A percentile compares a stretch with the other conserved stretches of the same genome.
phyloP scores from a whole-genome alignment of 257 asterid species.

The Scutellaria barbata region DNA sequence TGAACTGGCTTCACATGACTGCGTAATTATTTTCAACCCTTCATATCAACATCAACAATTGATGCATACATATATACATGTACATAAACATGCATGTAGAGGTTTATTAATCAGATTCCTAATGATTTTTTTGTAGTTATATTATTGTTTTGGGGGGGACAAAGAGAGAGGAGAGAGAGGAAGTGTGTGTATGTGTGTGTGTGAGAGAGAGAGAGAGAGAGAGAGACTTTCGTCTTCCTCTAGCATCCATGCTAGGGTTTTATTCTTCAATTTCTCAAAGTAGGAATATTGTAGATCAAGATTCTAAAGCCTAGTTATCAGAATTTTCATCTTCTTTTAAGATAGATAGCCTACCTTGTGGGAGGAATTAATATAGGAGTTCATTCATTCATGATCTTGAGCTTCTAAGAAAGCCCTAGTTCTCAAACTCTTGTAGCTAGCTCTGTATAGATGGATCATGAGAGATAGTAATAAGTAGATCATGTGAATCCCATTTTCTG shows the following conservation, averaged over 20 bases:
- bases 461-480: not conserved
- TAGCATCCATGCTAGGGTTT: constrained; percentile 61
- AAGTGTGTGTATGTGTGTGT: constrained; percentile 4
- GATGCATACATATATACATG: constrained; percentile 34
- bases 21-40: constrained; percentile 32
- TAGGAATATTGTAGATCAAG: constrained; percentile 32
- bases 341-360: constrained; percentile 10
- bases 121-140: constrained; percentile 30
- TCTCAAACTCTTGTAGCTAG: not conserved
- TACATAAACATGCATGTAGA: constrained; percentile 33
- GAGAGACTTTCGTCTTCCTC: constrained; percentile 48
- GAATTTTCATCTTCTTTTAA: constrained; percentile 25
- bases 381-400: constrained; percentile 31
- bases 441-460: constrained; percentile 33
- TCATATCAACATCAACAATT: constrained; percentile 45
- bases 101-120: constrained; percentile 40
- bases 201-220: constrained; percentile 37
- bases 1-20: constrained; percentile 74
- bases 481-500: constrained; percentile 23
- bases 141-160: constrained; percentile 36
- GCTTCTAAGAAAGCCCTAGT: constrained; percentile 40
- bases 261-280: constrained; percentile 43
- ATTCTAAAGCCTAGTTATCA: constrained; percentile 33
- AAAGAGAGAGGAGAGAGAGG: constrained; percentile 34
- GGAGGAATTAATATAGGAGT: constrained; percentile 10